Evolutionary conservation across 768 basidiomycete species (phyloP).

Genomic region (Leccinum uliginosum): DNA sequence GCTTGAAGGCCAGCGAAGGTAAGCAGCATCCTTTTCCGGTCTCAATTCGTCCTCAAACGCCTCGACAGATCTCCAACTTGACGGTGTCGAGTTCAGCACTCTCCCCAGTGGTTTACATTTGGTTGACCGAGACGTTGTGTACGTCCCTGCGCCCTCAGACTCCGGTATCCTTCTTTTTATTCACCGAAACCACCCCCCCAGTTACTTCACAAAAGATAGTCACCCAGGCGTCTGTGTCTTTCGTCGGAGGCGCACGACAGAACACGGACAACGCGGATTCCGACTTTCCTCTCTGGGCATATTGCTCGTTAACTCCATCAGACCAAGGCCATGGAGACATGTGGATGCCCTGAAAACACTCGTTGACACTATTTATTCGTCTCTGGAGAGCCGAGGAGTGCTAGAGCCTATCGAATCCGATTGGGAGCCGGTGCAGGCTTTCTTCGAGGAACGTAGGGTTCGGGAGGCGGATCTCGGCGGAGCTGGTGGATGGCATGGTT

Average conservation of each 20-base stretch:
- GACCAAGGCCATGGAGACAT: constrained; percentile 77
- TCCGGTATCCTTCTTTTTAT: neutral
- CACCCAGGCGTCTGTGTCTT: constrained; percentile 75
- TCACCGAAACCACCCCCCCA: constrained; percentile 26
- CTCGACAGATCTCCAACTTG: constrained; percentile 55
- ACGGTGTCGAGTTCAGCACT: constrained; percentile 74
- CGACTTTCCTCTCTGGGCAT: constrained; percentile 76
- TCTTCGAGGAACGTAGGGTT: constrained; percentile 63
- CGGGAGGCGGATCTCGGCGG: constrained; percentile 47
- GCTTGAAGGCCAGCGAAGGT: constrained; percentile 67
- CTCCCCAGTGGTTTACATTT: constrained; percentile 80
- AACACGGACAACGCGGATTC: constrained; percentile 74
- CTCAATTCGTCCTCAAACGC: neutral
- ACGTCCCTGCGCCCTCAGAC: constrained; percentile 25
- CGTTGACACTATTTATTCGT: constrained; percentile 48
- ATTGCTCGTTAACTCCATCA: constrained; percentile 57
- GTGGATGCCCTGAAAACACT: constrained; percentile 60
- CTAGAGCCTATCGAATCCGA: constrained; percentile 51
- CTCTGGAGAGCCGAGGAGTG: constrained; percentile 42
- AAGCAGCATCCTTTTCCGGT: constrained; percentile 8
- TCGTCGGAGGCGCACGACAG: constrained; percentile 60
- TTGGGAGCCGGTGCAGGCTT: constrained; percentile 58
- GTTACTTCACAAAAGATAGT: constrained; percentile 68
- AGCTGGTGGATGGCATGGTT: constrained; percentile 61
- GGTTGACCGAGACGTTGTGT: constrained; percentile 79